A percentile compares a stretch with the other conserved stretches of the same genome.
These are phyloP conservation scores for Pachysandra terminalis DNA, from an alignment of 164 flowering plant genomes.

Conservation along the genomic window DNA sequence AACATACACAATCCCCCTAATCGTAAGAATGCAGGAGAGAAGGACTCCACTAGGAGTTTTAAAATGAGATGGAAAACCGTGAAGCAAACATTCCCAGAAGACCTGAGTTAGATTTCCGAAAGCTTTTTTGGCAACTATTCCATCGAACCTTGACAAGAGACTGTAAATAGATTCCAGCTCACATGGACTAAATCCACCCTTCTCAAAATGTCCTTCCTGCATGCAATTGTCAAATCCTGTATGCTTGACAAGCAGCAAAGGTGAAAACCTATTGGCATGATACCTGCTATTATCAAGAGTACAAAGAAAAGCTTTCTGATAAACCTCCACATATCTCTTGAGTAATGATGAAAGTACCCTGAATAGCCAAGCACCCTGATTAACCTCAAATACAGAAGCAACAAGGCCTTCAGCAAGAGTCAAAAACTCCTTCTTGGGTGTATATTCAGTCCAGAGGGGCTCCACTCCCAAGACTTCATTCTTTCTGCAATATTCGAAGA, in stretches of 20 bases:
- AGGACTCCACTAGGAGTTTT: slow-evolving; percentile 53
- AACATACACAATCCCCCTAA: slow-evolving; percentile 45
- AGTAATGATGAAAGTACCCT: slow-evolving; percentile 55
- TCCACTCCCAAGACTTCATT: slow-evolving; percentile 33
- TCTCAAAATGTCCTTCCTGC: slow-evolving; percentile 53
- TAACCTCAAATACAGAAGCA: slow-evolving; percentile 27
- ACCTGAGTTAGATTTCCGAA: slow-evolving; percentile 33
- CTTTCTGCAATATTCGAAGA: slow-evolving; percentile 34
- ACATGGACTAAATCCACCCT: slow-evolving; percentile 28
- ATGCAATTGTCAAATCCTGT: slow-evolving; percentile 44
- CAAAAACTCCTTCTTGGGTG: slow-evolving; percentile 30
- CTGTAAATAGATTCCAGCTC: slow-evolving; percentile 46
- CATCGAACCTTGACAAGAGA: slow-evolving; percentile 50
- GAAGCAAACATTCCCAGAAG: slow-evolving; percentile 60
- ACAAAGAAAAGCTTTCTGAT: slow-evolving; percentile 58
- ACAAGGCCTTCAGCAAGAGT: slow-evolving; percentile 46
- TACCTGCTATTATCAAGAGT: slow-evolving; percentile 30
- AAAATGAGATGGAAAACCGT: slow-evolving; percentile 75
- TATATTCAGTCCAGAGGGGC: slow-evolving; percentile 24
- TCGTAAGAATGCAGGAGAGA: slow-evolving; percentile 63
- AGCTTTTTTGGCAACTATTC: slow-evolving; percentile 34
- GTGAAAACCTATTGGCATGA: slow-evolving; percentile 29
- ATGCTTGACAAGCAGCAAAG: slow-evolving; percentile 64
- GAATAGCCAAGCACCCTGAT: slow-evolving; percentile 36
- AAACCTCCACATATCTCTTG: slow-evolving; percentile 39